phyloP scores from a whole-genome alignment of 371 early-diverging fungal species.

The Mortierella sp. region DNA sequence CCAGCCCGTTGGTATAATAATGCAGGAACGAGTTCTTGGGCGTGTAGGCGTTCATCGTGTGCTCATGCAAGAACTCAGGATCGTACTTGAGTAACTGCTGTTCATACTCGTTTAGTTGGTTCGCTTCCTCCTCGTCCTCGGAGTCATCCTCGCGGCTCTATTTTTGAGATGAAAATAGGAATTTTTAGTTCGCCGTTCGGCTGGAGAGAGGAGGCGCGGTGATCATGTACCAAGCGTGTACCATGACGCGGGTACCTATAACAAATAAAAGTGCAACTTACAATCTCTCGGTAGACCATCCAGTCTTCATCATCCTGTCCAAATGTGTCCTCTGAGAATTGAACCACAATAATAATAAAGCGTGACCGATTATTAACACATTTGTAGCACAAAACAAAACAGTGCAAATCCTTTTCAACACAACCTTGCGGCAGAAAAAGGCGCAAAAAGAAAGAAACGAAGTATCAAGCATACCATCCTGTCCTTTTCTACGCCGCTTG shows the following conservation, averaged over 20 bases:
- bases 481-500: slow-evolving; percentile 70
- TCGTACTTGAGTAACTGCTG: slow-evolving; percentile 78
- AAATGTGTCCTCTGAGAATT: slow-evolving; percentile 83
- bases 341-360: not conserved
- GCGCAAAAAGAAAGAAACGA: too few relatives aligned
- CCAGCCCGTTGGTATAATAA: slow-evolving; percentile 61
- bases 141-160: slow-evolving; percentile 88
- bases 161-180: not conserved
- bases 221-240: not conserved
- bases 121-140: slow-evolving; percentile 86
- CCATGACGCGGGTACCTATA: not conserved
- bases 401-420: not conserved
- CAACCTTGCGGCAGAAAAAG: not conserved
- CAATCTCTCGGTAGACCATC: slow-evolving; percentile 91
- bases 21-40: slow-evolving; percentile 59
- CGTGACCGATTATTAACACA: not conserved
- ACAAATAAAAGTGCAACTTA: slow-evolving; percentile 50
- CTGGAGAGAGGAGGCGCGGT: not conserved
- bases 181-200: not conserved
- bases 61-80: slow-evolving; percentile 72
- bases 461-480: slow-evolving; percentile 61
- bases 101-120: slow-evolving; percentile 76
- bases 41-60: slow-evolving; percentile 55
- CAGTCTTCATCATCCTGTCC: slow-evolving; percentile 95
- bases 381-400: not conserved